Percentiles rank a stretch among this genome's conserved stretches.
Conservation (phyloP, 1,139 yeast genomes). For the Suhomyces guaymorum region DNA sequence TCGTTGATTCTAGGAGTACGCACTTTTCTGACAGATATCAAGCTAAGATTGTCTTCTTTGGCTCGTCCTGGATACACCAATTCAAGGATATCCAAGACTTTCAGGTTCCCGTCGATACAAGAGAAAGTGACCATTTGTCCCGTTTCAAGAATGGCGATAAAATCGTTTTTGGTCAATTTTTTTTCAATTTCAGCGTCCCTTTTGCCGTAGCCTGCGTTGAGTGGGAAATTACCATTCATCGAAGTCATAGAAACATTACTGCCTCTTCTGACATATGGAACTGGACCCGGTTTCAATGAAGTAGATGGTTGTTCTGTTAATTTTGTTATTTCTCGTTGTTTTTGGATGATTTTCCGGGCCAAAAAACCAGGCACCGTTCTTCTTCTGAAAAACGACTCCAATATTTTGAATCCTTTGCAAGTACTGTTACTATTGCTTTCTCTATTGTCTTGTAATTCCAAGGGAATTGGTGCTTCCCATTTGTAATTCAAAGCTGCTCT, state of each 20-base stretch:
- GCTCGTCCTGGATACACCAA: constrained; percentile 23
- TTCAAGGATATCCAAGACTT: constrained; percentile 26
- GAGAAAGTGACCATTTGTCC: constrained; percentile 52
- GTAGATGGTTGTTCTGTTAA: no score
- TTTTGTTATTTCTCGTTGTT: constrained; percentile 22
- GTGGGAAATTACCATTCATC: constrained; percentile 41
- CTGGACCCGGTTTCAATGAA: constrained; percentile 22
- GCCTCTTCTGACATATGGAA: constrained; percentile 21
- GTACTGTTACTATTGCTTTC: constrained; percentile 22
- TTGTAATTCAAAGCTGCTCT: constrained; percentile 51
- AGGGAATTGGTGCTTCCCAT: constrained; percentile 45
- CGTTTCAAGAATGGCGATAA: constrained; percentile 35
- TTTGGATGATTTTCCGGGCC: constrained; percentile 44
- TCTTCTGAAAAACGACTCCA: constrained; percentile 62
- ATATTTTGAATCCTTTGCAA: constrained; percentile 42
- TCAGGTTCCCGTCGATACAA: constrained; percentile 48
- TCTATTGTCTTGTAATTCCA: constrained; percentile 26
- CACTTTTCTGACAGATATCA: constrained; percentile 55
- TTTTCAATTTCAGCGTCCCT: constrained; percentile 13
- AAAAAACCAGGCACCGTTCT: constrained; percentile 52
- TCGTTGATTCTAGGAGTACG: constrained; percentile 76
- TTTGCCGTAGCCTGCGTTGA: constrained; percentile 17
- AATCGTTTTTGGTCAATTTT: constrained; percentile 29
- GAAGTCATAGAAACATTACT: constrained; percentile 30
- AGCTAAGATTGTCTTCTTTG: constrained; percentile 18